Evolutionary conservation across 1,284 basidiomycete species (phyloP).

Genomic region (Clitocybe nebularis): DNA sequence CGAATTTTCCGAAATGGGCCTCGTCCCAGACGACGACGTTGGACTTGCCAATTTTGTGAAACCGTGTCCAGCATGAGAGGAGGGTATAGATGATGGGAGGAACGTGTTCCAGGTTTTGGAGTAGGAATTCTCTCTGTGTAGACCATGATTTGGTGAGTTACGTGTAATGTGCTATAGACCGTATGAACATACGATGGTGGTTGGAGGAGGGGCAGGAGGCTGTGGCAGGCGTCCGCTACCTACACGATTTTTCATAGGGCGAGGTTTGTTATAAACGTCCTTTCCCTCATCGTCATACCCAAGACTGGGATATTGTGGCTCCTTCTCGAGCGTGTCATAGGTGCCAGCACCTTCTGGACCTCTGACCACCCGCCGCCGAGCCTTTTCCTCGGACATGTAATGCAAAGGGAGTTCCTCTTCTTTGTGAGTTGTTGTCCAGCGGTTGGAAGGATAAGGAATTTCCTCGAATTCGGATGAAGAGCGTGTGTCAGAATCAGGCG

Average conservation of each 20-base stretch:
- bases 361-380: constrained; percentile 53
- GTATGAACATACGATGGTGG: constrained; percentile 55
- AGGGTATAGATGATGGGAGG: constrained; percentile 87
- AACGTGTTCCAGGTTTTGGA: constrained; percentile 82
- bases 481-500: constrained; percentile 42
- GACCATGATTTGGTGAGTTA: constrained; percentile 5
- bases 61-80: constrained; percentile 91
- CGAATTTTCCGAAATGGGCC: constrained; percentile 98
- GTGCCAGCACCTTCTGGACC: constrained; percentile 36
- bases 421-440: constrained; percentile 29
- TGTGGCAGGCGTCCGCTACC: constrained; percentile 60
- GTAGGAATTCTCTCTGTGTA: constrained; percentile 62
- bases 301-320: constrained; percentile 15
- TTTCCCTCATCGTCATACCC: constrained; percentile 66
- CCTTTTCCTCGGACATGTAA: constrained; percentile 69
- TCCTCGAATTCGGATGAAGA: constrained; percentile 70
- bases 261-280: constrained; percentile 68
- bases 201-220: constrained; percentile 61
- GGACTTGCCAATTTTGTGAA: constrained; percentile 89
- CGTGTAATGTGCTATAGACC: constrained; percentile 10
- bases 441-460: constrained; percentile 49
- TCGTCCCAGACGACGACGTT: constrained; percentile 96
- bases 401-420: constrained; percentile 64
- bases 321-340: constrained; percentile 32
- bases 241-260: constrained; percentile 42